A percentile compares a stretch with the other conserved stretches of the same genome.
Evolutionary conservation across 495 filamentous ascomycete species (phyloP).

Genomic region (Aspergillus nidulans): DNA sequence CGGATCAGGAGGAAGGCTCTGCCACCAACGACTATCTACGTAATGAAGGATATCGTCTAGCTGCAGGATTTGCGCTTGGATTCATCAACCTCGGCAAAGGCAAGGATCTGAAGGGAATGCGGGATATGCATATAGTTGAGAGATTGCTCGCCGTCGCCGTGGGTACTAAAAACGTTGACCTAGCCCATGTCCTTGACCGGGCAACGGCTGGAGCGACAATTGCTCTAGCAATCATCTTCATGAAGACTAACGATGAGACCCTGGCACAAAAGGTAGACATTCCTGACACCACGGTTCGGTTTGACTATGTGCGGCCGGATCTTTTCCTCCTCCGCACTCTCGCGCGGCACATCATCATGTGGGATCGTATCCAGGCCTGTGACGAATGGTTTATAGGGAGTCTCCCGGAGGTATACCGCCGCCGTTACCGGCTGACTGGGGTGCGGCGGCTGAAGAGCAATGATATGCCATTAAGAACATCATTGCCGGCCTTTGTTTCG

Average conservation of each 20-base stretch:
- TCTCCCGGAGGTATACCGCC: constrained; percentile 63
- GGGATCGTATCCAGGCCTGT: constrained; percentile 71
- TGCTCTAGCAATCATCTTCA: constrained; percentile 89
- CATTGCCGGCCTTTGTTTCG: constrained; percentile 79
- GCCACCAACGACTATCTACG: constrained; percentile 64
- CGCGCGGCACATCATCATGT: constrained; percentile 90
- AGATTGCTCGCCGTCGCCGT: constrained; percentile 80
- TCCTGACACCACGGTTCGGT: constrained; percentile 81
- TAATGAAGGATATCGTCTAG: constrained; percentile 90
- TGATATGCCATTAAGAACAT: constrained; percentile 91
- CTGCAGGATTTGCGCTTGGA: constrained; percentile 89
- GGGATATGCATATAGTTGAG: constrained; percentile 91
- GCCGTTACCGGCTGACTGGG: constrained; percentile 47
- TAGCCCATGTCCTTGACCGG: constrained; percentile 88
- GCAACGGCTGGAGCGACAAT: constrained; percentile 87
- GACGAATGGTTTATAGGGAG: constrained; percentile 69
- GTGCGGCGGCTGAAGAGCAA: constrained; percentile 60
- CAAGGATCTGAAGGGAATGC: constrained; percentile 77
- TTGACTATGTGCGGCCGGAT: constrained; percentile 93
- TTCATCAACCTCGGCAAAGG: constrained; percentile 94
- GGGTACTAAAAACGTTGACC: constrained; percentile 77
- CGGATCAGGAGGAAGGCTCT: constrained; percentile 66
- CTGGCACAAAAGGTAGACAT: constrained; percentile 90
- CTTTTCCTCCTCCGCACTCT: constrained; percentile 86
- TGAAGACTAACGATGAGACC: constrained; percentile 91